Conservation (phyloP, 805 yeast species). For the Cyberlindnera japonica region DNA sequence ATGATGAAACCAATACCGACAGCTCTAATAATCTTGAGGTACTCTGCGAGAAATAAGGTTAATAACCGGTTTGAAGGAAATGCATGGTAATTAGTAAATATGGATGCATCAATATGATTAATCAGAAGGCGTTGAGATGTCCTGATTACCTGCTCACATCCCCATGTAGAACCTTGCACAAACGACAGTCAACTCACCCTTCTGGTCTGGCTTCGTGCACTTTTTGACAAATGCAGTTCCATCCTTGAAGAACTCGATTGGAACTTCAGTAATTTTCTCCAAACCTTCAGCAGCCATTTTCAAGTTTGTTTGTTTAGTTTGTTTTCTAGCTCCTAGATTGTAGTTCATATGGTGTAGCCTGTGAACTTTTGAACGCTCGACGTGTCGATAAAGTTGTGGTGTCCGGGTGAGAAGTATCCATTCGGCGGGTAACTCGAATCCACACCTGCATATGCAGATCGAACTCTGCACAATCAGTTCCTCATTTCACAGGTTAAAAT, state of each 20-base stretch:
- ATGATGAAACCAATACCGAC: constrained; percentile 95
- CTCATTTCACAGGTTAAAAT: too few relatives aligned
- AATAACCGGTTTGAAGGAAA: background rate
- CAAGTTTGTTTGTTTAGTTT: background rate
- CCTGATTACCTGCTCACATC: background rate
- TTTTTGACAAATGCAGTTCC: constrained; percentile 84
- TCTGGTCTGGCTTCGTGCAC: constrained; percentile 89
- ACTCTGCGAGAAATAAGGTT: constrained; percentile 45
- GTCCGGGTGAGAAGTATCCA: too few relatives aligned
- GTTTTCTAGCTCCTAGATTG: background rate
- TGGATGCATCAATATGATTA: too few relatives aligned
- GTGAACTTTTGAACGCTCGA: constrained; percentile 4
- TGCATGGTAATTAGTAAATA: too few relatives aligned
- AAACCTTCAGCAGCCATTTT: constrained; percentile 51
- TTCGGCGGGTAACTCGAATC: background rate
- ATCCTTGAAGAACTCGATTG: constrained; percentile 87
- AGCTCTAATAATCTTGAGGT: constrained; percentile 83
- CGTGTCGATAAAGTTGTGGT: constrained; percentile 11
- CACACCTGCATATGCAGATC: too few relatives aligned
- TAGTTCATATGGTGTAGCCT: background rate
- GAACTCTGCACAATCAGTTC: too few relatives aligned
- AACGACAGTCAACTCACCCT: constrained; percentile 44
- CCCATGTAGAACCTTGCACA: background rate
- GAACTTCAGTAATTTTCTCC: constrained; percentile 80
- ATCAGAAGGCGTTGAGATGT: too few relatives aligned